These are phyloP conservation scores for Candida sp. DNA, from an alignment of 1,139 yeast species.

Conservation along the genomic window DNA sequence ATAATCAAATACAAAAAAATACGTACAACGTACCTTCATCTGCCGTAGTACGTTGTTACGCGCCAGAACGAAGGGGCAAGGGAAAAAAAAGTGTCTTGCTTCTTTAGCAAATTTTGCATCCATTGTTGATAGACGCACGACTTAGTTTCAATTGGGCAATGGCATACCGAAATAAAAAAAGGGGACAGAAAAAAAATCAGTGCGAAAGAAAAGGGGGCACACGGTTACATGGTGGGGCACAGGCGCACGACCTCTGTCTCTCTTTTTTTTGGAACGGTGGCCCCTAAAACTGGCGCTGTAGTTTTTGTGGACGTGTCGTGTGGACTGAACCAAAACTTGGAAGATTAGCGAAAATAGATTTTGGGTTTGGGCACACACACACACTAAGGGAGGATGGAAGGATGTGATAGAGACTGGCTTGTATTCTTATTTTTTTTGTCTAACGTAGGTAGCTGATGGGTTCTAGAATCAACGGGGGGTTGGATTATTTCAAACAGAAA, in stretches of 20 bases:
- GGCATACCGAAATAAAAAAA: not conserved
- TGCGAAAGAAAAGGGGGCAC: not conserved
- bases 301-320: not conserved
- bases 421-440: too few species aligned
- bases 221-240: too few species aligned
- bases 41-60: not conserved
- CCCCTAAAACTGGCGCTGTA: not conserved
- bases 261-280: not conserved
- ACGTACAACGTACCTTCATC: not conserved
- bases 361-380: not conserved
- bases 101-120: conserved; percentile 1
- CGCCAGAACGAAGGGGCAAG: not conserved
- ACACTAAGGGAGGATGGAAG: not conserved
- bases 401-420: not conserved
- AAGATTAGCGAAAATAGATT: not conserved
- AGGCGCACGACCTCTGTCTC: not conserved
- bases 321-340: not conserved
- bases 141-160: not conserved
- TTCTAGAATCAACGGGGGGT: too few species aligned
- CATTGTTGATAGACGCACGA: not conserved
- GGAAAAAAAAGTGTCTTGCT: not conserved
- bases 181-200: not conserved
- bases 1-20: not conserved
- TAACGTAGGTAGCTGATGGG: too few species aligned
- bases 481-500: too few species aligned